phyloP scores from a whole-genome alignment of 2,329 filamentous ascomycete species.

The Dissoconium aciculare region DNA sequence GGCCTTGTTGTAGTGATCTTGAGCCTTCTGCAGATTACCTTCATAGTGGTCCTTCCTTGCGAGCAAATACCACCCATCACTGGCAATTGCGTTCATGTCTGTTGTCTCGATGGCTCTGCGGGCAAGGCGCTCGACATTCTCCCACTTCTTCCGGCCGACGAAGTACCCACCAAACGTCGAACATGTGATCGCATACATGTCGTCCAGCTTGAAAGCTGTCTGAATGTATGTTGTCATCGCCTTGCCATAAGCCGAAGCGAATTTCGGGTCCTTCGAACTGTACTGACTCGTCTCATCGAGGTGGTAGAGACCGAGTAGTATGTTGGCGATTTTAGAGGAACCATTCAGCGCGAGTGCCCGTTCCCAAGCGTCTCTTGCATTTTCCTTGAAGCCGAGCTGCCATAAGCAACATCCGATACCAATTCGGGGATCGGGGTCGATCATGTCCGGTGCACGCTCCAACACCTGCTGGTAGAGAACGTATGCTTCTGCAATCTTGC shows the following conservation, averaged over 20 bases:
- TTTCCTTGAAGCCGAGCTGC: conserved; percentile 88
- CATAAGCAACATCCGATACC: conserved; percentile 95
- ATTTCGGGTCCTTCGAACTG: conserved; percentile 69
- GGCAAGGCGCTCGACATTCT: conserved; percentile 71
- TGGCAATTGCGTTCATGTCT: conserved; percentile 89
- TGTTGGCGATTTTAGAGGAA: conserved; percentile 77
- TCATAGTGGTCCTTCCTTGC: conserved; percentile 81
- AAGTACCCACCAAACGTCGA: conserved; percentile 86
- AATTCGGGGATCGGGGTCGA: conserved; percentile 87
- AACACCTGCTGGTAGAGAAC: conserved; percentile 77
- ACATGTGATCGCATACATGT: conserved; percentile 77
- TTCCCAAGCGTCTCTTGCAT: conserved; percentile 83
- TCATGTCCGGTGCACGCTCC: conserved; percentile 68
- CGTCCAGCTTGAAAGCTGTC: conserved; percentile 85
- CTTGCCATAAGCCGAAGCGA: conserved; percentile 72
- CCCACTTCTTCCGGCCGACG: conserved; percentile 62
- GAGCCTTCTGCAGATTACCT: conserved; percentile 58
- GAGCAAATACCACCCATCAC: conserved; percentile 92
- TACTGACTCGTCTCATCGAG: conserved; percentile 74
- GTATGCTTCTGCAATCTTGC: conserved; percentile 71
- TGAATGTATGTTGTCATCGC: conserved; percentile 92
- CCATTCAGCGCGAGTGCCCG: conserved; percentile 67
- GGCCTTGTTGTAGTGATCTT: conserved; percentile 75
- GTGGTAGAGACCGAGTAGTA: conserved; percentile 78
- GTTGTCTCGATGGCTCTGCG: conserved; percentile 91